Percentiles rank a stretch among this genome's conserved stretches.
phyloP scores from a whole-genome alignment of 768 basidiomycete genomes.

The Lentinula boryana region DNA sequence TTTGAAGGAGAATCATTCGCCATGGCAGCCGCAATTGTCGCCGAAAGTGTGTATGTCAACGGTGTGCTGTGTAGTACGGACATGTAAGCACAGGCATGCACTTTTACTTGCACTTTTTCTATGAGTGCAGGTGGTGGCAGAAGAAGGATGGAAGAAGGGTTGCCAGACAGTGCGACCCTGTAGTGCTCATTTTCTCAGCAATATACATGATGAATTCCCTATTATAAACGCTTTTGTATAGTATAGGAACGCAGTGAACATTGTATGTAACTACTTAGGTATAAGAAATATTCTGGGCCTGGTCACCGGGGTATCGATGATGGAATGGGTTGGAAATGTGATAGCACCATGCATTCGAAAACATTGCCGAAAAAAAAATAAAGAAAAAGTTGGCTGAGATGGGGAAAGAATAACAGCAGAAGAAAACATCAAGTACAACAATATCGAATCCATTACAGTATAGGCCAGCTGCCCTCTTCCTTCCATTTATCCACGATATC shows the following conservation, averaged over 20 bases:
- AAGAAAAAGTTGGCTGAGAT: background rate
- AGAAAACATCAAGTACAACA: background rate
- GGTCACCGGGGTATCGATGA: background rate
- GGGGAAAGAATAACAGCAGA: background rate
- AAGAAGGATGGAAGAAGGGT: no score
- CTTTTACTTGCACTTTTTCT: no score
- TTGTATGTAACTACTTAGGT: constrained; percentile 4
- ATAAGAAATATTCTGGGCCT: background rate
- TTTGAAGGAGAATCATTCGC: no score
- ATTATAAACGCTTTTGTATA: background rate
- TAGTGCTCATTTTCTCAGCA: background rate
- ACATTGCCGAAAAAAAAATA: constrained; percentile 1
- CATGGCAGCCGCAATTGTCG: no score
- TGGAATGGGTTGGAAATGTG: background rate
- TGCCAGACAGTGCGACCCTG: no score
- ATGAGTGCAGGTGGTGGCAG: no score
- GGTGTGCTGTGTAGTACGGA: no score
- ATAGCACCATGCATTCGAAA: constrained; percentile 5
- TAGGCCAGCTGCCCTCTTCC: constrained; percentile 59
- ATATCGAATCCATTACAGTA: constrained; percentile 17
- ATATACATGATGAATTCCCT: background rate
- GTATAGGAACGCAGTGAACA: background rate
- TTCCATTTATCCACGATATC: constrained; percentile 82
- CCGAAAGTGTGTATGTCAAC: no score
- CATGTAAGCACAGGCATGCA: no score